Conservation (phyloP, 257 asterid genomes). For the Apocynum venetum region DNA sequence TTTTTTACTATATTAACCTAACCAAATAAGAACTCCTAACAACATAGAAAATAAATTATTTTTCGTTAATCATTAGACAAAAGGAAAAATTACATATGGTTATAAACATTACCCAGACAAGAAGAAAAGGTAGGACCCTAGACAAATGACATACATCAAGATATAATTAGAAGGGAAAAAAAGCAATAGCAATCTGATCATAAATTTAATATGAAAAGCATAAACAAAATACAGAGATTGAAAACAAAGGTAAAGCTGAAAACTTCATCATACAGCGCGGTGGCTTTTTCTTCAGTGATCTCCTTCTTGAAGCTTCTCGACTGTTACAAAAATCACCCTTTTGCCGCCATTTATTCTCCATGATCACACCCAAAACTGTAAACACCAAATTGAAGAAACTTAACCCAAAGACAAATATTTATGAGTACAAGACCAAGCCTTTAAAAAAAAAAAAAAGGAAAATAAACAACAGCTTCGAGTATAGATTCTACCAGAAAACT, state of each 20-base stretch:
- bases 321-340: constrained; percentile 3
- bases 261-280: constrained; percentile 16
- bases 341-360: constrained; percentile 18
- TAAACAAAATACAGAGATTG: background rate
- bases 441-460: background rate
- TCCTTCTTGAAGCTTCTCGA: constrained; percentile 12
- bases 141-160: background rate
- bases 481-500: constrained; percentile 3
- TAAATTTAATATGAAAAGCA: background rate
- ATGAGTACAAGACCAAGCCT: background rate
- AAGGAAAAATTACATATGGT: background rate
- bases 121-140: background rate
- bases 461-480: background rate
- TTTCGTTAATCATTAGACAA: background rate
- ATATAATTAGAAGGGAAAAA: background rate
- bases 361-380: constrained; percentile 12
- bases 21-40: background rate
- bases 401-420: background rate
- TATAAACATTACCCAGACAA: background rate
- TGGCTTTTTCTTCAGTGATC: constrained; percentile 21
- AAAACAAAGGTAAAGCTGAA: background rate
- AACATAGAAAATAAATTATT: background rate
- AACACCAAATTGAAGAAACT: background rate
- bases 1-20: background rate
- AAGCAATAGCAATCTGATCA: background rate